Evolutionary conservation across 495 filamentous ascomycete species (phyloP).

Genomic region (Aspergillus biplanus): DNA sequence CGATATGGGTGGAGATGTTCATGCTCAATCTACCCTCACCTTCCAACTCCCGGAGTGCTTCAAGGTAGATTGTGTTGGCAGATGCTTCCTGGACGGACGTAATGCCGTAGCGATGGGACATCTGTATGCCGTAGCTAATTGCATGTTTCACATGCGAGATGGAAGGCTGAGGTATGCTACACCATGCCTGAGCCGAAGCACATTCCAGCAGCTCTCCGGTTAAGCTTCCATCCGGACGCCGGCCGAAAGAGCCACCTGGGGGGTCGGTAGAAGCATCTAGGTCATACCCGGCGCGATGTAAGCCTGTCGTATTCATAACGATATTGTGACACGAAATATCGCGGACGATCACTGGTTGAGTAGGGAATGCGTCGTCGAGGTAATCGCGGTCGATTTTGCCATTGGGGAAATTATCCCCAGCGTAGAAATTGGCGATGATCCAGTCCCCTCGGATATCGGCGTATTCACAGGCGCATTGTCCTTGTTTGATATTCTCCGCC

Average conservation of each 20-base stretch:
- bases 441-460: constrained; percentile 5
- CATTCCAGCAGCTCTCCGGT: constrained; percentile 7
- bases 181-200: not conserved
- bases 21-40: not conserved
- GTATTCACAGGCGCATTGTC: not conserved
- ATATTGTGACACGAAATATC: constrained; percentile 8
- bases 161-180: not conserved
- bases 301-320: constrained; percentile 5
- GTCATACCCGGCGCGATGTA: not conserved
- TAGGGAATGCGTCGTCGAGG: constrained; percentile 6
- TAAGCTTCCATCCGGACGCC: constrained; percentile 1
- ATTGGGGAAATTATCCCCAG: not conserved
- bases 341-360: constrained; percentile 5
- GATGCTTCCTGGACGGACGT: constrained; percentile 15
- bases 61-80: not conserved
- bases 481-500: not conserved
- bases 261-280: not conserved
- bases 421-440: constrained; percentile 11
- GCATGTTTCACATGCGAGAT: constrained; percentile 2
- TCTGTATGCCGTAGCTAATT: not conserved
- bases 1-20: not conserved
- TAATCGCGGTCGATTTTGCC: not conserved
- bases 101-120: constrained; percentile 6
- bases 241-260: not conserved
- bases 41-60: not conserved